Conservation (phyloP, 805 yeast species). For the Lachancea sp. region DNA sequence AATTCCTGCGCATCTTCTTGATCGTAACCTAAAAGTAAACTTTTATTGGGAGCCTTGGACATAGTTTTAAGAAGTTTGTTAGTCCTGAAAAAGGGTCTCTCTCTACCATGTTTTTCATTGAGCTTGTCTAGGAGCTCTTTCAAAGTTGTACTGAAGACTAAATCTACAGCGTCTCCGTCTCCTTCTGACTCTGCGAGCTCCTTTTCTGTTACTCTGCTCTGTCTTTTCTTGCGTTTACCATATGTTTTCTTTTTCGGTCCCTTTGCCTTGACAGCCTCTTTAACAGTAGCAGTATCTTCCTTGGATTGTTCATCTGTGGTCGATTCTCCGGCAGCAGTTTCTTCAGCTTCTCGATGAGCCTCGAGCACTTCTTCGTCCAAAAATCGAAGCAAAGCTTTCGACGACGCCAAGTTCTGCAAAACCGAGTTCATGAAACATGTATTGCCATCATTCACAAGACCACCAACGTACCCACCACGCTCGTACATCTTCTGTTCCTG, state of each 20-base stretch:
- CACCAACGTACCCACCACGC: conserved; percentile 75
- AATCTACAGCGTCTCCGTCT: conserved; percentile 13
- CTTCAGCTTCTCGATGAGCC: conserved; percentile 7
- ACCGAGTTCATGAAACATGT: conserved; percentile 94
- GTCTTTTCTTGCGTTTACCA: conserved; percentile 19
- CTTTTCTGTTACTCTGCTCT: conserved; percentile 7
- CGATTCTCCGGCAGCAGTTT: conserved; percentile 11
- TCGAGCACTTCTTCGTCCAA: conserved; percentile 39
- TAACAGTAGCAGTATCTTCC: conserved; percentile 9
- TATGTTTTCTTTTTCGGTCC: conserved; percentile 13
- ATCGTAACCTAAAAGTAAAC: conserved; percentile 73
- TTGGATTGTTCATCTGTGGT: conserved; percentile 15
- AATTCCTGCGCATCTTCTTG: conserved; percentile 98
- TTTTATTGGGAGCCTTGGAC: conserved; percentile 74
- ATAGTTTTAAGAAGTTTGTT: conserved; percentile 54
- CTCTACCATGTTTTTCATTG: conserved; percentile 48
- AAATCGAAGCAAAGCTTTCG: conserved; percentile 52
- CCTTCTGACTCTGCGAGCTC: conserved; percentile 11
- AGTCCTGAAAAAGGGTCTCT: conserved; percentile 55
- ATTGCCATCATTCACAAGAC: conserved; percentile 83
- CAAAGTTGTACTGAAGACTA: conserved; percentile 50
- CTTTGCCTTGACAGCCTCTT: conserved; percentile 15
- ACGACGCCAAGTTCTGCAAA: conserved; percentile 73
- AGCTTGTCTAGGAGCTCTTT: conserved; percentile 47
- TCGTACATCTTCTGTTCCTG: conserved; percentile 36